These are phyloP conservation scores for Penicillium coffeae DNA, from an alignment of 495 filamentous ascomycete genomes.

Conservation along the genomic window DNA sequence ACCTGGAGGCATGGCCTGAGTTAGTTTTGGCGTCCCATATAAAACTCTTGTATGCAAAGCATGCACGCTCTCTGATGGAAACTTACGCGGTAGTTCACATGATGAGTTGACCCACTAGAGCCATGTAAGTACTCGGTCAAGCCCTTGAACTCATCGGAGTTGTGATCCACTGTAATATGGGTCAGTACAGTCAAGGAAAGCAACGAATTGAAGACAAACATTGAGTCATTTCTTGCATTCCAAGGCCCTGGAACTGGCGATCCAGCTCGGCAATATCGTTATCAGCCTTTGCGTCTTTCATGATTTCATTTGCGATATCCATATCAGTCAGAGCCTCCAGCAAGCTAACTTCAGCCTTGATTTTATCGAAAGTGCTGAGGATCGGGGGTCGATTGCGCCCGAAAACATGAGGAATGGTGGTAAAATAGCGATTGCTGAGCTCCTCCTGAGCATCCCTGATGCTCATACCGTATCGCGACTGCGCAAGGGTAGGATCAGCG, in stretches of 20 bases:
- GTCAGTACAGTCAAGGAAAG: neutral
- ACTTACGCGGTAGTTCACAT: conserved; percentile 42
- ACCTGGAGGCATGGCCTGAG: conserved; percentile 39
- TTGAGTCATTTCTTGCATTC: conserved; percentile 70
- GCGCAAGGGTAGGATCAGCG: conserved; percentile 43
- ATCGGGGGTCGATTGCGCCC: conserved; percentile 68
- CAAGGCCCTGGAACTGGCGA: conserved; percentile 63
- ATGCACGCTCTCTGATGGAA: too few relatives aligned
- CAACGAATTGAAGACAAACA: conserved; percentile 21
- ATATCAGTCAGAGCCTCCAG: conserved; percentile 76
- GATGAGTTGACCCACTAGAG: conserved; percentile 60
- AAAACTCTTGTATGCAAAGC: too few relatives aligned
- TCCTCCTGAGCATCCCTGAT: conserved; percentile 45
- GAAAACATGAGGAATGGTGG: conserved; percentile 77
- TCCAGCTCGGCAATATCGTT: conserved; percentile 61
- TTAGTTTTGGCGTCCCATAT: too few relatives aligned
- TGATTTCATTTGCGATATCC: conserved; percentile 74
- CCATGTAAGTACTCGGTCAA: conserved; percentile 62
- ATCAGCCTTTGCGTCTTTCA: conserved; percentile 56
- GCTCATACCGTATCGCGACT: conserved; percentile 39
- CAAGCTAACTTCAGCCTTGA: conserved; percentile 72
- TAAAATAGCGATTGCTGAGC: conserved; percentile 73
- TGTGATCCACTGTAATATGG: conserved; percentile 42
- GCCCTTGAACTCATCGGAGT: conserved; percentile 57
- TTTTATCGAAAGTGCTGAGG: conserved; percentile 46